Evolutionary conservation across 139 green algal genomes (phyloP).

Genomic region (Spirogloea muscicola): DNA sequence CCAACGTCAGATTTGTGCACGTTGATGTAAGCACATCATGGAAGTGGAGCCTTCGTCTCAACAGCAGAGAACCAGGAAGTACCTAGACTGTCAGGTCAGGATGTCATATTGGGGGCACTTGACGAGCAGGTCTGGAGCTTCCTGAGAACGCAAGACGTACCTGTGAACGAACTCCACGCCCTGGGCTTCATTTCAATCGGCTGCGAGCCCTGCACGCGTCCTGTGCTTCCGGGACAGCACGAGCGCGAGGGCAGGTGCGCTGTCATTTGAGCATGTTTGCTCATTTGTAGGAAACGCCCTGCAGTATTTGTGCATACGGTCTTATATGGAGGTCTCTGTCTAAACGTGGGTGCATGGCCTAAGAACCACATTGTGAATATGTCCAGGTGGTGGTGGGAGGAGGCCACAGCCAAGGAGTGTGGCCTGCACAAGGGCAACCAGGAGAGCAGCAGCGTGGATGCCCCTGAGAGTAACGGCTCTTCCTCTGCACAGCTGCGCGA

Average conservation of each 20-base stretch:
- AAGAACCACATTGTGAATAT: not conserved
- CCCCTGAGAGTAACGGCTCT: not conserved
- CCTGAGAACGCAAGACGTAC: constrained; percentile 91
- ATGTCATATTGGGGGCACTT: too few relatives aligned
- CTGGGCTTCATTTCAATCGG: constrained; percentile 92
- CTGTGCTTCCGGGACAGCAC: constrained; percentile 93
- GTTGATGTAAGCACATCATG: too few relatives aligned
- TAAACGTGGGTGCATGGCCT: not conserved
- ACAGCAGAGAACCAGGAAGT: too few relatives aligned
- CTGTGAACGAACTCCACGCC: constrained; percentile 85
- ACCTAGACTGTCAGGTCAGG: too few relatives aligned
- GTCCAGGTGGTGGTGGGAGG: constrained; percentile 95
- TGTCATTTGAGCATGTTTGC: not conserved
- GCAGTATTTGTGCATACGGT: not conserved
- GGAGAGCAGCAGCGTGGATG: not conserved
- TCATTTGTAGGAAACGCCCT: not conserved
- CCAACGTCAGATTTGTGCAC: too few relatives aligned
- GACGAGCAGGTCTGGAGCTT: too few relatives aligned
- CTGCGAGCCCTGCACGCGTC: constrained; percentile 91
- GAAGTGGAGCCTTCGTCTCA: too few relatives aligned
- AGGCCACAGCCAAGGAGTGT: constrained; percentile 87
- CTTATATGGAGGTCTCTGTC: not conserved
- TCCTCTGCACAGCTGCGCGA: not conserved
- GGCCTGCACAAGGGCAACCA: constrained; percentile 74
- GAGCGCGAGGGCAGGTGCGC: constrained; percentile 85